Conservation (phyloP, 139 green algal genomes). For the Coelastrella sp. region DNA sequence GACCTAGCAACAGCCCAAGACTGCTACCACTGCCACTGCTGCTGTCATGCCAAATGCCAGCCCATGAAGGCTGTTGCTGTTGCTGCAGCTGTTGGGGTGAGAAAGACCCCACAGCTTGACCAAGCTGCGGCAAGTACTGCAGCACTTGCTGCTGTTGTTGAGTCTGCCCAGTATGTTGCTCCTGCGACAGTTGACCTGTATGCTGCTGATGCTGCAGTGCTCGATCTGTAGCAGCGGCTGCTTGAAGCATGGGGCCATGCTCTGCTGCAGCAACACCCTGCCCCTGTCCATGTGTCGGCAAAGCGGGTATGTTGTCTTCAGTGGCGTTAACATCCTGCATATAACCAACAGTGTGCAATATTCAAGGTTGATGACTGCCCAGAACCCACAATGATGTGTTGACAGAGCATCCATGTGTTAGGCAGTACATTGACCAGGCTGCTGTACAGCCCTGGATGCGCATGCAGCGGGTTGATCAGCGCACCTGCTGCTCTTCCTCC, state of each 20-base stretch:
- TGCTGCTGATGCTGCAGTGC: not conserved
- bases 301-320: not conserved
- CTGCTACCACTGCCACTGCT: not conserved
- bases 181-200: not conserved
- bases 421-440: not conserved
- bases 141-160: not conserved
- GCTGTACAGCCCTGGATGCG: not conserved
- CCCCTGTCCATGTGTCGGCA: too few relatives aligned
- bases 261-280: not conserved
- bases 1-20: not conserved
- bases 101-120: too few relatives aligned
- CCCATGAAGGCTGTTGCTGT: not conserved
- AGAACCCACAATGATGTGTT: too few relatives aligned
- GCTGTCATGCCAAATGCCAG: not conserved
- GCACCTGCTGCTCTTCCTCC: slow-evolving; percentile 24
- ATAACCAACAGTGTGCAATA: not conserved
- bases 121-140: not conserved
- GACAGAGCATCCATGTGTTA: not conserved
- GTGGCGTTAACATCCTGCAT: not conserved
- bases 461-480: not conserved
- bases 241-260: not conserved
- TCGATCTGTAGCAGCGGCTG: not conserved
- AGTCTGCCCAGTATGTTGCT: not conserved
- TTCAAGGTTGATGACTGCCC: too few relatives aligned
- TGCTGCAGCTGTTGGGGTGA: not conserved